Evolutionary conservation across 2,329 filamentous ascomycete species (phyloP), one percentile per base, ranked within the genome.

Genomic region (Hortaea sp.): DNA sequence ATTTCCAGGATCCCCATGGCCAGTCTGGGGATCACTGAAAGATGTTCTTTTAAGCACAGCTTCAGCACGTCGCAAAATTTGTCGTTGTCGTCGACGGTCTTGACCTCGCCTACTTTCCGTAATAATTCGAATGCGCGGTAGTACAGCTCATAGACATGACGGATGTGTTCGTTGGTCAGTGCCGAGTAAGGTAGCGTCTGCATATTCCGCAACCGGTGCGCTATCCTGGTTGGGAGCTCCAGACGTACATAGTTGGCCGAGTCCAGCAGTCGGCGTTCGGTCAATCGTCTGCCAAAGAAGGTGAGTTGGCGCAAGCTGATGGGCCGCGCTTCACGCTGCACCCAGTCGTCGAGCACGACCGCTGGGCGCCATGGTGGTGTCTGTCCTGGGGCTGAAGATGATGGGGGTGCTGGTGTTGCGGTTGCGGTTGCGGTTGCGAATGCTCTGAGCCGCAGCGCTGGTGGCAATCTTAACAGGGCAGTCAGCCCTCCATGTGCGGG

Each of bases 241-340:
- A 88, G 88, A 48, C 92, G 85, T 44, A 97, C 89, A 72, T 98
- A 98, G 69, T 98, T 98, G 51, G 92, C 92, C 39, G 89, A 95
- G 69, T 86, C 89, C 56, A 98, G 79, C 51, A 98, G 76, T 48
- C 94, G 83, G 43, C 81, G 76, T 68, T 97, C 89, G 41, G 89
- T 95, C 63, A 98, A 71, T 20, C 89, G 94, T 41, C 92, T 84
- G 29, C 92, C 92, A 67, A 97, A 98, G 60, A 97, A 94, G 70
- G 94, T 97, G 59, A 98, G 78, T 69, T 97, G 92, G 48, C 92
- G 85, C 58, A 98, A 72, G 69, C 88, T 95, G 63, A 98, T 95
- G n/a, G 92, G 92, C 44, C 88, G 79, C 42, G 89, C 89, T 64
- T 95, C 88, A 60, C 84, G 86, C 53, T 85, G 83, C 44, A 95